Evolutionary conservation across 805 yeast genomes (phyloP).

Genomic region (Kockiozyma suomiensis): DNA sequence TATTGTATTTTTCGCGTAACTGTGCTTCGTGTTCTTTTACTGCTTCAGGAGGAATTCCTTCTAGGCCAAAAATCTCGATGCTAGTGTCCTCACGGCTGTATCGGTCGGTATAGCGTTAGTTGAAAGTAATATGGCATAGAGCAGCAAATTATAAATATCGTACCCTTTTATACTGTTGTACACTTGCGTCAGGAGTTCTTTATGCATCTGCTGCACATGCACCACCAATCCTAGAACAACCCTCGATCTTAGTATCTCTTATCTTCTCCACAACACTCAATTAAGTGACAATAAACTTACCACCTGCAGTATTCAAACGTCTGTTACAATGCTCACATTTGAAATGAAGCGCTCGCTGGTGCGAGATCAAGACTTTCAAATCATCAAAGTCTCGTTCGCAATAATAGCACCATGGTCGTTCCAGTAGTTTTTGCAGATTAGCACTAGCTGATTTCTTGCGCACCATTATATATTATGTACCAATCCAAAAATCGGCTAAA

Average conservation of each 20-base stretch:
- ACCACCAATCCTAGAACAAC: constrained; percentile 26
- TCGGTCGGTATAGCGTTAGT: no score
- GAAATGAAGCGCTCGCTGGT: constrained; percentile 36
- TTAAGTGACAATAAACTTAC: background rate
- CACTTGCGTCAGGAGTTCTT: constrained; percentile 29
- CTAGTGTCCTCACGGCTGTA: constrained; percentile 31
- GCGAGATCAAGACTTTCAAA: constrained; percentile 36
- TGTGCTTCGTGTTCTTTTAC: constrained; percentile 28
- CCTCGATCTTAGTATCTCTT: background rate
- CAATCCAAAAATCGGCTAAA: no score
- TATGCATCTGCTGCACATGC: constrained; percentile 37
- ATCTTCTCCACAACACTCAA: background rate
- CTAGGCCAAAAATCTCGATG: constrained; percentile 37
- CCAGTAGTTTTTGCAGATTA: constrained; percentile 23
- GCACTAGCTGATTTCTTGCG: constrained; percentile 30
- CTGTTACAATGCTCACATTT: constrained; percentile 36
- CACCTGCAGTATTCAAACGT: constrained; percentile 37
- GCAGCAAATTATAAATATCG: no score
- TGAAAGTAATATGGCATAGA: no score
- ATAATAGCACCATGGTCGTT: constrained; percentile 38
- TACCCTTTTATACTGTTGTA: constrained; percentile 31
- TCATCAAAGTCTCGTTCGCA: constrained; percentile 38
- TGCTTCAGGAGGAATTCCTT: constrained; percentile 35
- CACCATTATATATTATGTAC: no score
- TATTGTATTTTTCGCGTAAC: constrained; percentile 23